Evolutionary conservation across 176 grass and related monocot genomes (phyloP).

Genomic region (Miscanthus lutarioriparius): DNA sequence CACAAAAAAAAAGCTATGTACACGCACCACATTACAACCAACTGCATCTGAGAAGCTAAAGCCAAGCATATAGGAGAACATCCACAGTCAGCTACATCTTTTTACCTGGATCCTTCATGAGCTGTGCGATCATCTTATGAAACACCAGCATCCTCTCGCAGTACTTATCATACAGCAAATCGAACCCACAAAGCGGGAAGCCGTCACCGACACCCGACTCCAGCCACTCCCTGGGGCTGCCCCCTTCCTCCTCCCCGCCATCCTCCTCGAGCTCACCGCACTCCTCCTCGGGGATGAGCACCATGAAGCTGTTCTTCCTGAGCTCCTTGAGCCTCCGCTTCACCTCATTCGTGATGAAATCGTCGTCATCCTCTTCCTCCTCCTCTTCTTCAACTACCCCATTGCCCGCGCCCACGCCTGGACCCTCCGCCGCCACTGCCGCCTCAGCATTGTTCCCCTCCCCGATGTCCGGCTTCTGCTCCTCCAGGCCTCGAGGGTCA

Average conservation of each 20-base stretch:
- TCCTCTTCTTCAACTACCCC: conserved; percentile 26
- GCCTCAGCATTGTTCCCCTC: conserved; percentile 29
- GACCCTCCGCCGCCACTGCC: neutral
- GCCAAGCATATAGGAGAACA: conserved; percentile 9
- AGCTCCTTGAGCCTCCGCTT: conserved; percentile 93
- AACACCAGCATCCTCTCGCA: conserved; percentile 81
- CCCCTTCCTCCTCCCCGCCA: conserved; percentile 59
- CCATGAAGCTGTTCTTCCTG: conserved; percentile 93
- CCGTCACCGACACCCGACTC: conserved; percentile 35
- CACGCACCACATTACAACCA: neutral
- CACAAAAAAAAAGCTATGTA: neutral
- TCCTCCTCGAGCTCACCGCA: conserved; percentile 55
- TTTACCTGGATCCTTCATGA: conserved; percentile 73
- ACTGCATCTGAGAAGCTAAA: conserved; percentile 3
- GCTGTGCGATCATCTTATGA: conserved; percentile 65
- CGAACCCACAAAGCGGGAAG: conserved; percentile 62
- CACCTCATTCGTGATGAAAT: conserved; percentile 87
- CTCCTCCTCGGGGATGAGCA: conserved; percentile 81
- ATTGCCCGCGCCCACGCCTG: conserved; percentile 2
- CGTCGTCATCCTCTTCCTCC: conserved; percentile 54
- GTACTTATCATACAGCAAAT: conserved; percentile 78
- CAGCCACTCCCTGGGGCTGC: conserved; percentile 65
- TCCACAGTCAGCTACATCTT: neutral
- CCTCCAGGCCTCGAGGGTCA: neutral
- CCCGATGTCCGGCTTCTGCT: conserved; percentile 17